Evolutionary conservation across 1,284 basidiomycete species (phyloP), one percentile per base, ranked within the genome.

Genomic region (Trichosporon coremiiforme): DNA sequence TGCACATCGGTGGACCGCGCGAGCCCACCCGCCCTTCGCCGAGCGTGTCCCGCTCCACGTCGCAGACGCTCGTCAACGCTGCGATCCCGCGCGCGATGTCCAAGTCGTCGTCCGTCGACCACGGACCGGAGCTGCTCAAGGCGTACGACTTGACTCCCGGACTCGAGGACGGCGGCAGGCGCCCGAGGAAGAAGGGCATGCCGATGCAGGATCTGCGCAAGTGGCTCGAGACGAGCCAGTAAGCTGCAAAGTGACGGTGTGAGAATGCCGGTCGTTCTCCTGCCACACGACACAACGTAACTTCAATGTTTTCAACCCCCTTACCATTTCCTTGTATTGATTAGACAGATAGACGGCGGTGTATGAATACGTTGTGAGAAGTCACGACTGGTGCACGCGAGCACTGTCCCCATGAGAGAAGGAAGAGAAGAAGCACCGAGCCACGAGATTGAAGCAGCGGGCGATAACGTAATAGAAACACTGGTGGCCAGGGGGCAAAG

Each of bases 151-250:
- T 72, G n/a, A 72, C 71, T 12, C 71, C 71, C 7, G 71, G 71
- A 2, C 71, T 73, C 57, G 69, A 68, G 20, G 50, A 53, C 6
- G 71, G 71, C 25, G 65, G 66, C 10, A 50, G 65, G 8, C 67
- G 71, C 13, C 71, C 71, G 15, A 67, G 71, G 53, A 73, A 73
- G 69, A 68, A 66, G 12, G 71, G 71, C 22, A 64, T 73, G 29
- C 71, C 71, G 12, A 53, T 36, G 38, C 66, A 73, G 65, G 71
- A 73, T 31, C 68, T 73, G 67, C 71, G 68, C 67, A 67, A 67
- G 62, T 73, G 71, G 71, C 67, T 73, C 50, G 68, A 65, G 36
- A 33, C 57, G 29, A 62, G 57, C n/a, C 31, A 29, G 4, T 62
- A 45, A 4, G 17, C 41, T n/a, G 9, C 17, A 5, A 12, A 41